A percentile compares a stretch with the other conserved stretches of the same genome.
These are phyloP conservation scores for Cladosporium sp. DNA, from an alignment of 2,329 filamentous ascomycete genomes.

Conservation along the genomic window DNA sequence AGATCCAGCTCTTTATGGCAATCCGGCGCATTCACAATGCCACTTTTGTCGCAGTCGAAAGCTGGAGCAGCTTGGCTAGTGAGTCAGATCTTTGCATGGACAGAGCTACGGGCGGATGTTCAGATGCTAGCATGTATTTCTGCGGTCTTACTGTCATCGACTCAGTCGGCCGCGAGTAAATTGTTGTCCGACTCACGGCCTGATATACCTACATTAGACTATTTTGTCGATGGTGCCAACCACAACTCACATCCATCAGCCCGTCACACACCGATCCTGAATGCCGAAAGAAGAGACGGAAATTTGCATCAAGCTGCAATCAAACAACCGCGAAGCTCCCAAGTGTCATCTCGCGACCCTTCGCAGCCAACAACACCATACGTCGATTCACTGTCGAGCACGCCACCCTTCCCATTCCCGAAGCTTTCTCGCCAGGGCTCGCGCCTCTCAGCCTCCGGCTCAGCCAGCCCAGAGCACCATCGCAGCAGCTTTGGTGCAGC, in stretches of 20 bases:
- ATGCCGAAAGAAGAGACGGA: slow-evolving; percentile 12
- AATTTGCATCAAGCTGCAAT: slow-evolving; percentile 17
- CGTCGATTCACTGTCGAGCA: slow-evolving; percentile 26
- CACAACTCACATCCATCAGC: background rate
- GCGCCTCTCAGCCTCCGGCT: slow-evolving; percentile 24
- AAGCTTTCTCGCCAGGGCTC: slow-evolving; percentile 20
- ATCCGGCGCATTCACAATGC: slow-evolving; percentile 15
- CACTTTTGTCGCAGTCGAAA: slow-evolving; percentile 28
- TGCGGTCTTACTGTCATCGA: slow-evolving; percentile 45
- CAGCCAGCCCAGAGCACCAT: slow-evolving; percentile 29
- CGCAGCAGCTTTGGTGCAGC: slow-evolving; percentile 32
- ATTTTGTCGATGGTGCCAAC: background rate
- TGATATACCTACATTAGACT: background rate
- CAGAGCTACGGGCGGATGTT: slow-evolving; percentile 56
- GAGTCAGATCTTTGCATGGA: slow-evolving; percentile 55
- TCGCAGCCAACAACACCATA: slow-evolving; percentile 30
- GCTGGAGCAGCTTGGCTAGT: slow-evolving; percentile 55
- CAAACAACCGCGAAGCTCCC: slow-evolving; percentile 14
- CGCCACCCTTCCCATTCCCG: slow-evolving; percentile 25
- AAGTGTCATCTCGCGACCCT: slow-evolving; percentile 22
- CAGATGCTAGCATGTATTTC: slow-evolving; percentile 65
- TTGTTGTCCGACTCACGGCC: background rate
- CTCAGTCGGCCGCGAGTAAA: background rate
- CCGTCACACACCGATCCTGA: slow-evolving; percentile 15
- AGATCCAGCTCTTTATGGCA: slow-evolving; percentile 18